These are phyloP conservation scores for Pichia manshurica DNA, from an alignment of 805 yeast genomes.

Conservation along the genomic window DNA sequence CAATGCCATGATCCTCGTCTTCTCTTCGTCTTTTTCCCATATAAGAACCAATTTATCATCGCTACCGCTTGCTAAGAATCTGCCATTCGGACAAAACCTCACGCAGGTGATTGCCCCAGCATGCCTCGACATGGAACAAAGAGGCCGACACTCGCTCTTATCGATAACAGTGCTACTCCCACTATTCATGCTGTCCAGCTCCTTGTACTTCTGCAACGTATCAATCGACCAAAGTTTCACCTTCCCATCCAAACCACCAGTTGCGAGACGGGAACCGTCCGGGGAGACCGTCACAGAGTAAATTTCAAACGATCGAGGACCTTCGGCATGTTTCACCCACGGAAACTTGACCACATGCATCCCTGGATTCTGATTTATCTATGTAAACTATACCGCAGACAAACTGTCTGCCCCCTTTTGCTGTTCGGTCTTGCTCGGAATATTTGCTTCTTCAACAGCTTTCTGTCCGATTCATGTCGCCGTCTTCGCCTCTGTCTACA, in stretches of 20 bases:
- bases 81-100: constrained; percentile 85
- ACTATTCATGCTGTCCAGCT: constrained; percentile 3
- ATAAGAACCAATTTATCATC: constrained; percentile 88
- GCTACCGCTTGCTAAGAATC: constrained; percentile 89
- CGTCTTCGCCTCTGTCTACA: too few species aligned
- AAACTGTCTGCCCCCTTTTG: too few species aligned
- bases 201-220: constrained; percentile 42
- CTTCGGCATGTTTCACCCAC: constrained; percentile 74
- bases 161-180: constrained; percentile 17
- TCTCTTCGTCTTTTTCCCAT: constrained; percentile 85
- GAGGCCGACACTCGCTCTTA: constrained; percentile 43
- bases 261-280: constrained; percentile 80
- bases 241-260: constrained; percentile 93
- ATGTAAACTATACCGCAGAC: too few species aligned
- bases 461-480: too few species aligned
- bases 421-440: too few species aligned
- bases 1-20: constrained; percentile 35
- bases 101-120: constrained; percentile 96
- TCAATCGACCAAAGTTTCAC: constrained; percentile 81
- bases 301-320: constrained; percentile 73
- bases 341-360: constrained; percentile 64
- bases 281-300: constrained; percentile 77
- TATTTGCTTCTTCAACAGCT: too few species aligned
- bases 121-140: constrained; percentile 90
- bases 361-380: constrained; percentile 19